These are phyloP conservation scores for Asclepias syriaca DNA, from an alignment of 257 asterid species.

Conservation along the genomic window DNA sequence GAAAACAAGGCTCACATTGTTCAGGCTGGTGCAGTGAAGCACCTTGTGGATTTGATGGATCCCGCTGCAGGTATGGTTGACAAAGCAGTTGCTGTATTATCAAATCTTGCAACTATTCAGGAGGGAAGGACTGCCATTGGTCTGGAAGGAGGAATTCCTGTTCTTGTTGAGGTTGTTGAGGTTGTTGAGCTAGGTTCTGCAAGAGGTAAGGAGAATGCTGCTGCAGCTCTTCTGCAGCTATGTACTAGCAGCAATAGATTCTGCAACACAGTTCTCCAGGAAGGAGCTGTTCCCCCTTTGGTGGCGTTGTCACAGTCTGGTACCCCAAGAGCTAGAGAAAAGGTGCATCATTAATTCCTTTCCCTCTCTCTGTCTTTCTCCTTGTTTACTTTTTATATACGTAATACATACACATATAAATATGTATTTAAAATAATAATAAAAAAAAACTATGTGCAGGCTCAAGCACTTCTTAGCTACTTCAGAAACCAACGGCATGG, in stretches of 20 bases:
- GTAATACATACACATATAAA: no score
- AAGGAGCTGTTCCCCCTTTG: slow-evolving; percentile 85
- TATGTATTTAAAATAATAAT: not conserved
- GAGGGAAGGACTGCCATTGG: slow-evolving; percentile 76
- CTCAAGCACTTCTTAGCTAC: slow-evolving; percentile 68
- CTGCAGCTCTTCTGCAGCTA: slow-evolving; percentile 85
- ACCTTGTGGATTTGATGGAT: slow-evolving; percentile 83
- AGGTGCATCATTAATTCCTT: slow-evolving; percentile 32
- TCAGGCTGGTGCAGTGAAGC: slow-evolving; percentile 81
- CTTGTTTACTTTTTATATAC: not conserved
- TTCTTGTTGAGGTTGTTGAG: slow-evolving; percentile 80
- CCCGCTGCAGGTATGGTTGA: slow-evolving; percentile 93
- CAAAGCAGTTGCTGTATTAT: slow-evolving; percentile 75
- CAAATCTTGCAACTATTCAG: slow-evolving; percentile 69
- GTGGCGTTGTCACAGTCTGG: slow-evolving; percentile 77
- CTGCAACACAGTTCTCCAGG: slow-evolving; percentile 69
- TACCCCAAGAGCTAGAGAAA: slow-evolving; percentile 81
- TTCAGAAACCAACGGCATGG: slow-evolving; percentile 82
- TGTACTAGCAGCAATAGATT: slow-evolving; percentile 62
- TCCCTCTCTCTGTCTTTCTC: not conserved
- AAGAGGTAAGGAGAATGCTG: slow-evolving; percentile 89
- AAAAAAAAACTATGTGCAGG: slow-evolving; percentile 38
- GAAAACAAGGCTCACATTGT: slow-evolving; percentile 67
- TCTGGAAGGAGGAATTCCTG: slow-evolving; percentile 70
- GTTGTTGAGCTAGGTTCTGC: slow-evolving; percentile 86